Evolutionary conservation across 2,329 filamentous ascomycete genomes (phyloP).

Genomic region (Hypomyces perniciosus): DNA sequence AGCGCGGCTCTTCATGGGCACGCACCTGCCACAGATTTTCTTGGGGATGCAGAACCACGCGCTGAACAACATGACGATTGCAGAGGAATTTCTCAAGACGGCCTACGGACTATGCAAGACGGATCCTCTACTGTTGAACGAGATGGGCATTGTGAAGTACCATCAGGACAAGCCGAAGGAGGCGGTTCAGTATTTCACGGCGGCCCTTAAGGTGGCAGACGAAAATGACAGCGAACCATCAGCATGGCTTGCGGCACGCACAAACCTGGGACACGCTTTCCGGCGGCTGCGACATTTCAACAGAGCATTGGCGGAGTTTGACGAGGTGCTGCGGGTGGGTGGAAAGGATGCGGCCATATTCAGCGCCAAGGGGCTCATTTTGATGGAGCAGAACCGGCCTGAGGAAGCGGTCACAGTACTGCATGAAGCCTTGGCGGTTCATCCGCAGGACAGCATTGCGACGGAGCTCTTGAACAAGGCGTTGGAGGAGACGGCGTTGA

Average conservation of each 20-base stretch:
- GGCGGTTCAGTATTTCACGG: slow-evolving; percentile 70
- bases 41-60: slow-evolving; percentile 98
- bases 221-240: slow-evolving; percentile 77
- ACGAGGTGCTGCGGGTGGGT: slow-evolving; percentile 77
- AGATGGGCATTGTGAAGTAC: slow-evolving; percentile 93
- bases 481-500: slow-evolving; percentile 52
- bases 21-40: slow-evolving; percentile 91
- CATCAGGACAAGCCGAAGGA: slow-evolving; percentile 75
- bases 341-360: slow-evolving; percentile 76
- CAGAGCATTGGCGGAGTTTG: slow-evolving; percentile 73
- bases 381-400: slow-evolving; percentile 68
- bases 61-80: slow-evolving; percentile 88
- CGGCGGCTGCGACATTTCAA: slow-evolving; percentile 58
- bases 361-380: slow-evolving; percentile 74
- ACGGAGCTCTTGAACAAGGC: slow-evolving; percentile 72
- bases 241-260: slow-evolving; percentile 77
- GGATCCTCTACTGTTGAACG: slow-evolving; percentile 87
- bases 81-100: slow-evolving; percentile 88
- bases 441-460: slow-evolving; percentile 73
- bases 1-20: slow-evolving; percentile 90
- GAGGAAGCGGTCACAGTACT: slow-evolving; percentile 76
- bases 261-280: slow-evolving; percentile 85
- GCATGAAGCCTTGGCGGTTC: slow-evolving; percentile 76
- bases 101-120: slow-evolving; percentile 77
- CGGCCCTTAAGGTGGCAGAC: slow-evolving; percentile 69